phyloP scores from a whole-genome alignment of 2,329 filamentous ascomycete species.

The Cladosporium halotolerans region DNA sequence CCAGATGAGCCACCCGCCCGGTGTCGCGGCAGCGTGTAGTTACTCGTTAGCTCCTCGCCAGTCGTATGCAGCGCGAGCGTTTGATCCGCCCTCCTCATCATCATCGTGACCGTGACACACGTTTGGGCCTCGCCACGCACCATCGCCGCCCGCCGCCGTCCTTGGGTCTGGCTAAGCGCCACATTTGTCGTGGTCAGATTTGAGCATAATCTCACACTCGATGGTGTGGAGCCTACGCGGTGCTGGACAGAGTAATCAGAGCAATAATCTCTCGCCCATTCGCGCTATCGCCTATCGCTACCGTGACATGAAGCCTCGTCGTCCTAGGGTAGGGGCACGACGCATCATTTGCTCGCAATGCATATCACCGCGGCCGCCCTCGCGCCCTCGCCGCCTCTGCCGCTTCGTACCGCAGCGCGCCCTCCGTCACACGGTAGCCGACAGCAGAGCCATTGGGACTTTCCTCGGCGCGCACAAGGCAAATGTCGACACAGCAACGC shows the following conservation, averaged over 20 bases:
- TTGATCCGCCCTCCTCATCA: not conserved
- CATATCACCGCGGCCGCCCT: not conserved
- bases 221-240: not conserved
- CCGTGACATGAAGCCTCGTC: not conserved
- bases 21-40: not conserved
- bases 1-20: not conserved
- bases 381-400: constrained; percentile 1
- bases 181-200: not conserved
- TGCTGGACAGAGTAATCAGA: not conserved
- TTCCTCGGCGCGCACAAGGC: constrained; percentile 9
- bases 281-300: not conserved
- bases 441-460: not conserved
- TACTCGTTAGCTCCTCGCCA: not conserved
- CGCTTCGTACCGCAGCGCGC: constrained; percentile 9
- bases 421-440: constrained; percentile 5
- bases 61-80: constrained; percentile 1
- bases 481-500: constrained; percentile 6
- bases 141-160: not conserved
- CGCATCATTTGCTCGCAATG: constrained; percentile 5
- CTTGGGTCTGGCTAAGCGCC: constrained; percentile 3
- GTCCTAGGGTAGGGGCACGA: not conserved
- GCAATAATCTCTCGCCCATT: too few species aligned
- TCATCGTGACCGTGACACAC: constrained; percentile 1
- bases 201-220: not conserved
- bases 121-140: not conserved